Evolutionary conservation across 1,284 basidiomycete genomes (phyloP).

Genomic region (Ganoderma lingzhi): DNA sequence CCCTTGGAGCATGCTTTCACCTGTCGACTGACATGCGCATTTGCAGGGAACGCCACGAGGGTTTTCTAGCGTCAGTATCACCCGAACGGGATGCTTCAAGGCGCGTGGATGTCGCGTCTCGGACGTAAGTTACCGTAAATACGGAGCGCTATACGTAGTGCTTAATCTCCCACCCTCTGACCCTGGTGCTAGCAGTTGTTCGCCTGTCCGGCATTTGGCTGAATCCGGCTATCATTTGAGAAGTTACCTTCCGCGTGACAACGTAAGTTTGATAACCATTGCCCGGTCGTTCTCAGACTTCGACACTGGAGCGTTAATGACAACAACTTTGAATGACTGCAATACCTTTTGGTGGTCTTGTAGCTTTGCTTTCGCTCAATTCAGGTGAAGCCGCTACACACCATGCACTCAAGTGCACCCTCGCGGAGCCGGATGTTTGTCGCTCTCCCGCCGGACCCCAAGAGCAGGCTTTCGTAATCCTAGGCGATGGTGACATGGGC

Average conservation of each 20-base stretch:
- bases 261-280: neutral
- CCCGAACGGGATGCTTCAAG: neutral
- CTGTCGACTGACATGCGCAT: neutral
- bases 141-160: neutral
- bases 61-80: neutral
- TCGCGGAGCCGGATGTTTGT: too few species aligned
- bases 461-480: neutral
- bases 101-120: neutral
- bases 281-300: neutral
- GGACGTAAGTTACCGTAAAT: neutral
- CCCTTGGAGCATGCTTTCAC: neutral
- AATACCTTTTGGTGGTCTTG: neutral
- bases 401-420: too few species aligned
- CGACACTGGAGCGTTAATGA: too few species aligned
- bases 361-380: neutral
- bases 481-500: neutral
- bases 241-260: neutral
- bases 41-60: neutral
- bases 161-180: neutral
- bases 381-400: neutral
- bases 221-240: neutral
- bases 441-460: neutral
- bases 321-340: neutral
- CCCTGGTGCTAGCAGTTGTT: neutral
- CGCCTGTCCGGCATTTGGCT: neutral